These are phyloP conservation scores for Miamiensis avidus DNA, from an alignment of 169 alveolate genomes.

Conservation along the genomic window DNA sequence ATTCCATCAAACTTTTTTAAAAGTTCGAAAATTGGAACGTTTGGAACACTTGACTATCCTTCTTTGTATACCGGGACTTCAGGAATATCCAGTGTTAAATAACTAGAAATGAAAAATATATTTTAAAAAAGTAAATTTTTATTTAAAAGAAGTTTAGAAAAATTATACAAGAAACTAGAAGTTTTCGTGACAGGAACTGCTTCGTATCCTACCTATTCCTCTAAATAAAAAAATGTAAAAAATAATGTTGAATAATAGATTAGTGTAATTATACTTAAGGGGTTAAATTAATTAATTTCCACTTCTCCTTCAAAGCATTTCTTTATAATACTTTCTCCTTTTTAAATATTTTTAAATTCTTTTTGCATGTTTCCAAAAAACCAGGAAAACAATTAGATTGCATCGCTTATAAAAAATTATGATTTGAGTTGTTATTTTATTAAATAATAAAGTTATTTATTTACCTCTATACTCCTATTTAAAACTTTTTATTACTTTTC, in stretches of 20 bases:
- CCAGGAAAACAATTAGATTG: conserved; percentile 94
- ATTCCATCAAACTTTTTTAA: conserved; percentile 96
- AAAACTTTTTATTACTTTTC: conserved; percentile 61
- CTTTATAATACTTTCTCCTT: conserved; percentile 55
- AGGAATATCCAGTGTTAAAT: conserved; percentile 89
- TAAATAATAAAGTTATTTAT: too few relatives aligned
- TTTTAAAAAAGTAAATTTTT: conserved; percentile 35
- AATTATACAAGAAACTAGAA: too few relatives aligned
- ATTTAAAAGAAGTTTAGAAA: too few relatives aligned
- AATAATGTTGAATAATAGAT: background rate
- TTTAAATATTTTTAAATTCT: conserved; percentile 53
- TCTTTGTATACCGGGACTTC: conserved; percentile 95
- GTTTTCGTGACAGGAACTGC: too few relatives aligned
- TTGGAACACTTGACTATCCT: conserved; percentile 90
- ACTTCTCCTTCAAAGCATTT: conserved; percentile 90
- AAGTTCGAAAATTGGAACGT: conserved; percentile 91
- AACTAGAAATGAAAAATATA: conserved; percentile 32
- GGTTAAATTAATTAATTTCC: conserved; percentile 69
- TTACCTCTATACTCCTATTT: conserved; percentile 79
- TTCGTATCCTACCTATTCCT: conserved; percentile 36
- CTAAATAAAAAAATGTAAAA: background rate
- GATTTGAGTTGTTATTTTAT: too few relatives aligned
- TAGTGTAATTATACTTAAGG: conserved; percentile 45
- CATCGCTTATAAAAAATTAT: conserved; percentile 81
- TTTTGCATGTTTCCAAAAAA: conserved; percentile 82